Evolutionary conservation across 2,329 filamentous ascomycete species (phyloP), one percentile per base, ranked within the genome.

Genomic region (Cryphonectria radicalis): DNA sequence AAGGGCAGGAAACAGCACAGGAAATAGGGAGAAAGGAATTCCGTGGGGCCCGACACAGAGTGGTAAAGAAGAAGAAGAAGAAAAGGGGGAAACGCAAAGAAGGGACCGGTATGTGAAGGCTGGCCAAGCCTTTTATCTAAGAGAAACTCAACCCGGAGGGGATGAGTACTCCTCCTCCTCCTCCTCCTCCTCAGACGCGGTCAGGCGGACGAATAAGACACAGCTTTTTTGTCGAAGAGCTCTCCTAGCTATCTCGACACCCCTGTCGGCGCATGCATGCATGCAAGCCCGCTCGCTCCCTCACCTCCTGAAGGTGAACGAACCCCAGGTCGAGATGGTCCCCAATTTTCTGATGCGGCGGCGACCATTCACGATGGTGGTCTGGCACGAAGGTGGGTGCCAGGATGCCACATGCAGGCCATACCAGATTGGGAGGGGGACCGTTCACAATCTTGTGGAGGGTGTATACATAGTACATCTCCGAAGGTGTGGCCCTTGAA

Each of bases 61-160:
- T 7, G 4, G 14, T n/a, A 60, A 25, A 28, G 32, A 37, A 40
- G 10, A 43, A 7, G 43, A 50, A 50, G 6, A 43, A n/a, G n/a
- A 14, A 43, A 50, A 40, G 17, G 22, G 14, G 40, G 28, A 32
- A 25, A n/a, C 32, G 19, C 3, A 10, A 25, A 14, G 35, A 63
- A 37, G 35, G 19, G 19, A 25, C 5, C 8, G 28, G 42, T 50
- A 25, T 53, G 37, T 28, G 40, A 32, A 43, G 43, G 42, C 28
- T 32, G 63, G 11, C 63, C 11, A 25, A 37, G 40, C 25, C 68
- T 66, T 66, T 72, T 69, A 72, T 72, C 55, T 69, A 69, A n/a
- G 8, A 50, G 46, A 17, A 25, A 28, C 17, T 53, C 63, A 50
- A 19, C 43, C 19, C 19, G 25, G 11, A 22, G 63, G n/a, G 55